phyloP scores from a whole-genome alignment of 371 early-diverging fungal genomes.

The Dinochytrium kinnereticum region DNA sequence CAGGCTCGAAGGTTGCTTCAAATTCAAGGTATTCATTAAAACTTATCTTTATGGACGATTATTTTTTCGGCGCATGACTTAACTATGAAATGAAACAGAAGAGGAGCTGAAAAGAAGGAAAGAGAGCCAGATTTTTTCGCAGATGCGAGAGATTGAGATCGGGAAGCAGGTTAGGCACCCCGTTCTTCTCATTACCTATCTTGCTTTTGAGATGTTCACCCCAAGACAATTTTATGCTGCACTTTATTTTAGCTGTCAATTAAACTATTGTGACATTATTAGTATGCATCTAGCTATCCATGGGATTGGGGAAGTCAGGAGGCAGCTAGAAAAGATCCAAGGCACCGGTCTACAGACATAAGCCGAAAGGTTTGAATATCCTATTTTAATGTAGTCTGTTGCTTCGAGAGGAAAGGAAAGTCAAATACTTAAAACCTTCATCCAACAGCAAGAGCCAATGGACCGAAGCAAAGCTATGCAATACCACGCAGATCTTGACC shows the following conservation, averaged over 20 bases:
- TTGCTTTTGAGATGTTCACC: too few species aligned
- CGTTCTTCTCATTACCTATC: not conserved
- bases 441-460: not conserved
- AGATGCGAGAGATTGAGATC: slow-evolving; percentile 2
- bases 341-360: slow-evolving; percentile 14
- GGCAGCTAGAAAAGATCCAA: slow-evolving; percentile 2
- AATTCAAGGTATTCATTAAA: not conserved
- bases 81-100: too few species aligned
- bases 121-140: not conserved
- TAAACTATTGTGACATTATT: not conserved
- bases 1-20: slow-evolving; percentile 1
- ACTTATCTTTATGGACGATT: not conserved
- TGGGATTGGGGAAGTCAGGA: slow-evolving; percentile 15
- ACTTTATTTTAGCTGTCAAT: too few species aligned
- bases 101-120: not conserved
- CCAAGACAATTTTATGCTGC: too few species aligned
- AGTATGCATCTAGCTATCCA: slow-evolving; percentile 12
- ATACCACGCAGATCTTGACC: slow-evolving; percentile 14
- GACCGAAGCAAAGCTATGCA: slow-evolving; percentile 11
- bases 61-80: too few species aligned
- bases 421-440: too few species aligned
- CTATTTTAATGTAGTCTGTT: not conserved
- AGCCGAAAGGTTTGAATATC: slow-evolving; percentile 13
- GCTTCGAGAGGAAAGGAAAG: too few species aligned
- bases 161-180: not conserved